Conservation (phyloP, 1,284 basidiomycete genomes). For the Porphyrellus sp. region DNA sequence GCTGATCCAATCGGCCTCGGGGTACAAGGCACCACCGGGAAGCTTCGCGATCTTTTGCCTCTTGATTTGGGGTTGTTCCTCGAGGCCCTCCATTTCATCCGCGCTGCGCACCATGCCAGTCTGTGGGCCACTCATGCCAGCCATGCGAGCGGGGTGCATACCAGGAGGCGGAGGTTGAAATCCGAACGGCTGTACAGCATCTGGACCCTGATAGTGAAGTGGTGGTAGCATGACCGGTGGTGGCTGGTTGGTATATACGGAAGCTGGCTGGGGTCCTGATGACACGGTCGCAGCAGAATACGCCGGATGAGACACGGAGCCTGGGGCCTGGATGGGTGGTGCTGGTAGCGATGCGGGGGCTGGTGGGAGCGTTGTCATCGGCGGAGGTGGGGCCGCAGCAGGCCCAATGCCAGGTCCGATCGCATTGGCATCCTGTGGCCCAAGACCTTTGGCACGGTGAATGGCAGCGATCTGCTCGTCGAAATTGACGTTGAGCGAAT, state of each 20-base stretch:
- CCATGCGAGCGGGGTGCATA: constrained; percentile 51
- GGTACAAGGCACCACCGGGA: constrained; percentile 74
- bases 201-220: constrained; percentile 75
- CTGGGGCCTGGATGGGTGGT: constrained; percentile 48
- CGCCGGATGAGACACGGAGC: constrained; percentile 41
- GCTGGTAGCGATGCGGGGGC: constrained; percentile 64
- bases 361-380: constrained; percentile 57
- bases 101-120: constrained; percentile 68
- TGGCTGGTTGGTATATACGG: constrained; percentile 53
- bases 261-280: constrained; percentile 77
- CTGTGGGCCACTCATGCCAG: constrained; percentile 51
- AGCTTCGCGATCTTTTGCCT: constrained; percentile 79
- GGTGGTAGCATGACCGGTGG: constrained; percentile 79
- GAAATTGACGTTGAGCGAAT: constrained; percentile 85
- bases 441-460: constrained; percentile 84
- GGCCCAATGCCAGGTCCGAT: constrained; percentile 85
- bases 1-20: constrained; percentile 83
- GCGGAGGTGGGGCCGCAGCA: constrained; percentile 61
- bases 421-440: constrained; percentile 71
- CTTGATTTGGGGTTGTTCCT: constrained; percentile 74
- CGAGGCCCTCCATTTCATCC: constrained; percentile 73
- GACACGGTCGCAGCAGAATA: constrained; percentile 75
- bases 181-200: constrained; percentile 72
- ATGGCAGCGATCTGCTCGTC: constrained; percentile 95
- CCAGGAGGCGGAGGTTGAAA: constrained; percentile 62